Percentiles rank a stretch among this genome's conserved stretches.
phyloP scores from a whole-genome alignment of 805 yeast genomes.

The Pichia rugopelliculosa region DNA sequence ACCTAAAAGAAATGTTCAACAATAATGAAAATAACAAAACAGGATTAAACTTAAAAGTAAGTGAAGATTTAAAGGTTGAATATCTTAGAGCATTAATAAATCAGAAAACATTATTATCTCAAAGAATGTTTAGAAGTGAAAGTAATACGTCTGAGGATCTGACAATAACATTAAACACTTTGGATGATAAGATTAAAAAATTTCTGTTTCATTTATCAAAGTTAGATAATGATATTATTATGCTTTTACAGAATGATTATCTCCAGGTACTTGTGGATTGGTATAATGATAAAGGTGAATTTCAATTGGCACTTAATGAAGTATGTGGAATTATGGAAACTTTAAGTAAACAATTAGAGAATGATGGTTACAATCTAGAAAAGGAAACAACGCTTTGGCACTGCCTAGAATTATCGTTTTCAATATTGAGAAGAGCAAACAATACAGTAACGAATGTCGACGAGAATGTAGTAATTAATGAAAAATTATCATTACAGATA shows the following conservation, averaged over 20 bases:
- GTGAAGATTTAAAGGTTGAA: constrained; percentile 13
- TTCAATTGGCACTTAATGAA: constrained; percentile 26
- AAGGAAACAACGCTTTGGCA: constrained; percentile 30
- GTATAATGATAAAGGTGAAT: constrained; percentile 19
- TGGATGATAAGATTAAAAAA: constrained; percentile 1
- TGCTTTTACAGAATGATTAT: constrained; percentile 21
- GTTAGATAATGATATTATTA: constrained; percentile 14
- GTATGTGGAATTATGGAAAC: constrained; percentile 16
- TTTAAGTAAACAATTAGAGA: constrained; percentile 19
- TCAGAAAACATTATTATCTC: neutral
- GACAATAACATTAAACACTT: neutral
- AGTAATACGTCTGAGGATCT: neutral
- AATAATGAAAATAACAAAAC: constrained; percentile 11
- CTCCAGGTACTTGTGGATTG: constrained; percentile 30
- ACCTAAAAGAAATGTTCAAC: constrained; percentile 29
- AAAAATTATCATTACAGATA: constrained; percentile 33
- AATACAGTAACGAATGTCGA: constrained; percentile 8
- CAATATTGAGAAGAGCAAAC: constrained; percentile 23
- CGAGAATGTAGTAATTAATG: constrained; percentile 24
- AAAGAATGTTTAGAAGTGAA: neutral
- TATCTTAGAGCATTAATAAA: constrained; percentile 5
- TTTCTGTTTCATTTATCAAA: constrained; percentile 16
- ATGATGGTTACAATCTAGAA: constrained; percentile 4
- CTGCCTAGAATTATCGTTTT: constrained; percentile 29
- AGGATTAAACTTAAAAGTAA: constrained; percentile 23